A percentile compares a stretch with the other conserved stretches of the same genome.
phyloP scores from a whole-genome alignment of 768 basidiomycete genomes.

The Boletus sp. region DNA sequence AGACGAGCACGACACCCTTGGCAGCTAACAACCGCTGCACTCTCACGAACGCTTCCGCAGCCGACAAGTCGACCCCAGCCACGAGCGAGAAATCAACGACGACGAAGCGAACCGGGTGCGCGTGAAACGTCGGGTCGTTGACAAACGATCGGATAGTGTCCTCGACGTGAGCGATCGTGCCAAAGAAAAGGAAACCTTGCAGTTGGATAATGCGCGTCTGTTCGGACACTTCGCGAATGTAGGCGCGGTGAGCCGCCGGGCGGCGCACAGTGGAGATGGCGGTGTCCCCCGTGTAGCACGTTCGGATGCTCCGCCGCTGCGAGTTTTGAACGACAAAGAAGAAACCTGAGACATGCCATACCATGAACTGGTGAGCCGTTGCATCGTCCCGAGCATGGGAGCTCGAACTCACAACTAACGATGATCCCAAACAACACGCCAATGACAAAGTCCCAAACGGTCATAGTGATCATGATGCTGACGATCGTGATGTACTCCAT shows the following conservation, averaged over 20 bases:
- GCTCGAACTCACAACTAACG: constrained; percentile 67
- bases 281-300: constrained; percentile 77
- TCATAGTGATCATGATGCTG: constrained; percentile 91
- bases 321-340: constrained; percentile 99
- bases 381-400: not conserved
- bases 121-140: constrained; percentile 65
- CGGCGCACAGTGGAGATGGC: constrained; percentile 90
- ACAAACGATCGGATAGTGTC: constrained; percentile 78
- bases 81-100: constrained; percentile 86
- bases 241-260: constrained; percentile 82
- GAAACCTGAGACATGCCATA: constrained; percentile 49
- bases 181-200: constrained; percentile 93
- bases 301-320: constrained; percentile 77
- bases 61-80: constrained; percentile 89
- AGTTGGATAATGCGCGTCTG: constrained; percentile 87
- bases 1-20: constrained; percentile 79
- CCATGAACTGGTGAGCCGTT: not conserved
- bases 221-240: constrained; percentile 88
- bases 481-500: constrained; percentile 80
- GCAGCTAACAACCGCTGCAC: constrained; percentile 77
- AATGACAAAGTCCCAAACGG: constrained; percentile 89
- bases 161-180: constrained; percentile 90
- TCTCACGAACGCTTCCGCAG: constrained; percentile 93
- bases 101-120: constrained; percentile 83
- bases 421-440: constrained; percentile 92